Base-by-base conservation (phyloP, 2,329 filamentous ascomycete genomes). In the Monilinia vaccinii-corymbosi region DNA sequence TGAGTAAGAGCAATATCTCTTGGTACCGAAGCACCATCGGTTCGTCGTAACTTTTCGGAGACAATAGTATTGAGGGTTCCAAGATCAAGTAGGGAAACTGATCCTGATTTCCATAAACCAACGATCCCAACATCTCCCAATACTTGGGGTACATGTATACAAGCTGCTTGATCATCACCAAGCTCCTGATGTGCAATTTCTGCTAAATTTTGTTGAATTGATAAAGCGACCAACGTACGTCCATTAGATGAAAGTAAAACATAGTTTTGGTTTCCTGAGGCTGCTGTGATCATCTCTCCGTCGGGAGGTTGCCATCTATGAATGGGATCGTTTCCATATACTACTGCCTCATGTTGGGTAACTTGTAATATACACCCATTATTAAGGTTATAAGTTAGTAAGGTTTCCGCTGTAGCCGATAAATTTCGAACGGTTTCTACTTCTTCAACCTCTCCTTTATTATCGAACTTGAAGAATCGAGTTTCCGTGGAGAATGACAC, bases 71-170 rank as follows among this genome's bases (percentile, higher is more conserved):
- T 75, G 3, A 97, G 76, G 2, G 83, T 84, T 21, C 80, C 73
- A 25, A 96, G 72, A 61, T 86, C 80, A 48, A 96, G 77, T 38
- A 97, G 78, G 0, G 88, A 87, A 31, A 97, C 81, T 13, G 83
- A 83, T 7, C 90, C 89, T n/a, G 86, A 86, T 63, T 88, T 85
- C 84, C 93, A 97, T 74, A 95, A 94, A 1, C 91, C 92, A 18
- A 94, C 80, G 32, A 96, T 86, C 60, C 88, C 93, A 36, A 91
- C 76, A 52, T 82, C 78, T 5, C 79, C 76, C 16, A 86, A 76
- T 40, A 82, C 77, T 4, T 81, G 77, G 0, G 91, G 85, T 1
- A 94, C 80, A 50, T 93, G 85, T 11, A 97, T 79, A 68, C 92
- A 96, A 2, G 94, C 89, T 38, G 97, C 83, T 71, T 97, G 91